phyloP scores from a whole-genome alignment of 768 basidiomycete species.

The Collybiopsis confluens region DNA sequence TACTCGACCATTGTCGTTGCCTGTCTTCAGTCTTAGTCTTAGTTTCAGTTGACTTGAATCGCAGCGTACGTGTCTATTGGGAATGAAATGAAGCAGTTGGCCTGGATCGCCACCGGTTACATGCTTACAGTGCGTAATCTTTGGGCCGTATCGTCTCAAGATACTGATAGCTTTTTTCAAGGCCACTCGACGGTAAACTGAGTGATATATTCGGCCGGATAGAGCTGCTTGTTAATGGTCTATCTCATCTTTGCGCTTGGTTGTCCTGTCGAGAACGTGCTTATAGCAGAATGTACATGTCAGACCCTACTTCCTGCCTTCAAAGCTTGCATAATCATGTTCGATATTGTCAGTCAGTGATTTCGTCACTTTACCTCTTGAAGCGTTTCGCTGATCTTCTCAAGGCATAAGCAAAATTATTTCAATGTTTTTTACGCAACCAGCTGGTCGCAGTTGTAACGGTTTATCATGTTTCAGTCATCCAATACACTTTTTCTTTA shows the following conservation, averaged over 20 bases:
- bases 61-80: conserved; percentile 45
- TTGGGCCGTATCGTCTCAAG: neutral
- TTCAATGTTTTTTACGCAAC: too few relatives aligned
- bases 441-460: too few relatives aligned
- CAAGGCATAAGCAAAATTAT: too few relatives aligned
- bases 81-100: conserved; percentile 55
- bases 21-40: conserved; percentile 21
- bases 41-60: neutral
- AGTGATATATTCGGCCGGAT: conserved; percentile 51
- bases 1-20: conserved; percentile 47
- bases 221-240: conserved; percentile 13
- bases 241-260: conserved; percentile 30
- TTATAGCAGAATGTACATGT: conserved; percentile 22
- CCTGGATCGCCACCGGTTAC: conserved; percentile 65
- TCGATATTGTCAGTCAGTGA: conserved; percentile 63
- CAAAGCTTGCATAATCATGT: conserved; percentile 57
- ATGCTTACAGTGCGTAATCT: conserved; percentile 49
- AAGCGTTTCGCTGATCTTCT: too few relatives aligned
- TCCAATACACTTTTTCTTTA: conserved; percentile 1
- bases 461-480: conserved; percentile 26
- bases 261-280: conserved; percentile 25
- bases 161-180: conserved; percentile 18
- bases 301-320: neutral
- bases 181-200: conserved; percentile 60
- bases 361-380: too few relatives aligned